These are phyloP conservation scores for Sphagnum tenellum DNA, from an alignment of 225 moss, liverwort and hornwort species.

Conservation along the genomic window DNA sequence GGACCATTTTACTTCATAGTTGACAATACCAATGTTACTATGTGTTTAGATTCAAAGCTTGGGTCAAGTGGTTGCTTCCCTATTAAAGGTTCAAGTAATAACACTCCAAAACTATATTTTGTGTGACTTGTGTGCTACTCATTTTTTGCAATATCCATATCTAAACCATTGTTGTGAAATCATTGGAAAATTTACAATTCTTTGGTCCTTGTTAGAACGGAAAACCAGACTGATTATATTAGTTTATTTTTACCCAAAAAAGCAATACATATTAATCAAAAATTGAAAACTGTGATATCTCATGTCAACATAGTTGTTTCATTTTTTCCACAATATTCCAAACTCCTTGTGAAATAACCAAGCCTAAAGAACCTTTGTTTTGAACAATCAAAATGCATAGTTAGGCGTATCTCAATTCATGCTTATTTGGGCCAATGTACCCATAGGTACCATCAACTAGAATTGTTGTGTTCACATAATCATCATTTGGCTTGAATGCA, in stretches of 20 bases:
- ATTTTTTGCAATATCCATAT: slow-evolving; percentile 20
- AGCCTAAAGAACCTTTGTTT: not conserved
- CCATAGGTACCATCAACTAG: slow-evolving; percentile 49
- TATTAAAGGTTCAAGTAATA: slow-evolving; percentile 56
- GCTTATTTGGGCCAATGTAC: slow-evolving; percentile 63
- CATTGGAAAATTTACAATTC: too few species aligned
- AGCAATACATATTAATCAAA: too few species aligned
- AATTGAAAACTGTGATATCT: not conserved
- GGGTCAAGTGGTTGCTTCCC: slow-evolving; percentile 49
- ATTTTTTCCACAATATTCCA: not conserved
- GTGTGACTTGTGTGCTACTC: slow-evolving; percentile 41
- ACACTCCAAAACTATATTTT: slow-evolving; percentile 65
- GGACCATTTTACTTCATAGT: slow-evolving; percentile 9
- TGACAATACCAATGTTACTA: slow-evolving; percentile 37
- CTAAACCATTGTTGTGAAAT: slow-evolving; percentile 35
- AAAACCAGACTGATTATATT: not conserved
- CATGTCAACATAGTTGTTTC: not conserved
- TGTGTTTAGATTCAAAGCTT: slow-evolving; percentile 26
- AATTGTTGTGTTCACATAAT: slow-evolving; percentile 19
- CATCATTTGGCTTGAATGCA: slow-evolving; percentile 39
- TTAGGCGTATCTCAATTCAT: too few species aligned
- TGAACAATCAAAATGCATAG: too few species aligned
- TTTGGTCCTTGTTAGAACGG: too few species aligned
- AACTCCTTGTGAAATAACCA: not conserved
- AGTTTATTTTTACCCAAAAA: not conserved